Evolutionary conservation across 768 basidiomycete species (phyloP).

Genomic region (Tylopilus intermedius): DNA sequence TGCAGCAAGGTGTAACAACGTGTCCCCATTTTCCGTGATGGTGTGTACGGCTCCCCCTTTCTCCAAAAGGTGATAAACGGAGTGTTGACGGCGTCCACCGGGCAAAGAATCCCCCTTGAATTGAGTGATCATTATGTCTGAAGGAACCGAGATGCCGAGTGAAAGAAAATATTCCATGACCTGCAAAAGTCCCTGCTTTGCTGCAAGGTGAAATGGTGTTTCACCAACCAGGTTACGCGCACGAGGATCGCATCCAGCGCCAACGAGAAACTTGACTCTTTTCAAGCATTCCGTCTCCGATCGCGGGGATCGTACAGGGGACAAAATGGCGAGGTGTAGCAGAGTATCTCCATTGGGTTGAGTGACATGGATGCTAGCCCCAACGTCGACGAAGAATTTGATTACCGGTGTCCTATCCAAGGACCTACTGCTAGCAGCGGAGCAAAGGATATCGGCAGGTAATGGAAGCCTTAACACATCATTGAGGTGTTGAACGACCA

Average conservation of each 20-base stretch:
- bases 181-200: neutral
- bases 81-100: neutral
- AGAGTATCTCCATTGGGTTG: neutral
- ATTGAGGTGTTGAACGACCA: too few relatives aligned
- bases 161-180: slow-evolving; percentile 4
- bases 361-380: neutral
- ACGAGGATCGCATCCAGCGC: neutral
- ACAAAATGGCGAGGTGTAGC: neutral
- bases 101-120: neutral
- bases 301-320: neutral
- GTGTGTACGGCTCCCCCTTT: neutral
- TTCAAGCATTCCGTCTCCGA: neutral
- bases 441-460: neutral
- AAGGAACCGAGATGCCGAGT: neutral
- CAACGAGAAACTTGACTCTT: neutral
- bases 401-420: neutral
- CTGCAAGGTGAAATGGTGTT: neutral
- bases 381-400: slow-evolving; percentile 3
- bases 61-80: neutral
- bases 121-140: neutral
- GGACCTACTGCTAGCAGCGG: neutral
- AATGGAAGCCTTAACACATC: neutral
- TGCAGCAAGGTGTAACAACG: neutral
- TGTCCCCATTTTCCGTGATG: neutral
- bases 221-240: neutral